Conservation (phyloP, 331 rosid species). For the Quercus phellos region DNA sequence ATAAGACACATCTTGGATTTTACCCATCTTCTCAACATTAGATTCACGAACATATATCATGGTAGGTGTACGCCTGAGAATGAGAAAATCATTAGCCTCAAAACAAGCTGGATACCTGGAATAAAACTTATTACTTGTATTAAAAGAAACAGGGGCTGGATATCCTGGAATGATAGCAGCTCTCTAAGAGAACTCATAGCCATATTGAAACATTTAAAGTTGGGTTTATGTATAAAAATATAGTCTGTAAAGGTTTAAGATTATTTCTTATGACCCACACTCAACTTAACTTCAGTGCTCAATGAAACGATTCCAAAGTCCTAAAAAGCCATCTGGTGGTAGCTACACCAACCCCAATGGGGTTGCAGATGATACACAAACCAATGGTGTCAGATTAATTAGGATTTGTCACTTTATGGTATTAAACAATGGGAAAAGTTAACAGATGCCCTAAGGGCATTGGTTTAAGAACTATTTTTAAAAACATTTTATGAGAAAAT, state of each 20-base stretch:
- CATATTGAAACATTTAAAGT: background rate
- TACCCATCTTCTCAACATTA: conserved; percentile 85
- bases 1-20: conserved; percentile 63
- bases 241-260: background rate
- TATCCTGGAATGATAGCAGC: conserved; percentile 19
- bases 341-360: background rate
- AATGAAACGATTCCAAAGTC: background rate
- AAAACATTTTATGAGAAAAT: no score
- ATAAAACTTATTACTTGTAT: background rate
- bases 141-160: background rate
- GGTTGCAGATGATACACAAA: background rate
- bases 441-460: no score
- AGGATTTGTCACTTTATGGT: background rate
- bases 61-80: conserved; percentile 90
- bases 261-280: background rate
- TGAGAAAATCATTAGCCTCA: conserved; percentile 31
- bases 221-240: background rate
- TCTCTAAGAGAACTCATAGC: conserved; percentile 18
- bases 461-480: no score
- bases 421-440: background rate
- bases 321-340: background rate
- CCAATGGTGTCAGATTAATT: background rate
- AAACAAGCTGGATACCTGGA: conserved; percentile 15
- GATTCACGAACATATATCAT: conserved; percentile 85
- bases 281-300: background rate